Evolutionary conservation across 495 filamentous ascomycete species (phyloP).

Genomic region (Penicillium canariense): DNA sequence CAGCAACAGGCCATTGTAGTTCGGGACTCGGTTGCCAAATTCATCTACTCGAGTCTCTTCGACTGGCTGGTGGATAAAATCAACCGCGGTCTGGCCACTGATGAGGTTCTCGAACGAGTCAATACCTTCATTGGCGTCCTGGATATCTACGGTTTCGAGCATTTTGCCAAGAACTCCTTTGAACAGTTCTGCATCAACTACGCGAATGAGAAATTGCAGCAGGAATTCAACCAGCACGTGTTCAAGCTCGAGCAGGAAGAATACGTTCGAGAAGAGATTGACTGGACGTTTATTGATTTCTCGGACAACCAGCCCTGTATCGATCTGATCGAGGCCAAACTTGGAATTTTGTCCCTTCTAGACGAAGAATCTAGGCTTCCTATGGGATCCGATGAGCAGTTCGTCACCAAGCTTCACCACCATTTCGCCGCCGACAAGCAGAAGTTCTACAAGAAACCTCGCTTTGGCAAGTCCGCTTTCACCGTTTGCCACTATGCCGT

Average conservation of each 20-base stretch:
- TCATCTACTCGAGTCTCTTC: slow-evolving; percentile 96
- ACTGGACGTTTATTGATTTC: slow-evolving; percentile 99
- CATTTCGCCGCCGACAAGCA: slow-evolving; percentile 90
- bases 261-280: slow-evolving; percentile 93
- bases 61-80: slow-evolving; percentile 98
- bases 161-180: slow-evolving; percentile 99
- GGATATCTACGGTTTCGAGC: slow-evolving; percentile 99
- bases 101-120: slow-evolving; percentile 77
- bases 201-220: slow-evolving; percentile 98
- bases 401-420: slow-evolving; percentile 95
- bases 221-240: slow-evolving; percentile 99
- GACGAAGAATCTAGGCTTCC: slow-evolving; percentile 96
- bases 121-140: slow-evolving; percentile 97
- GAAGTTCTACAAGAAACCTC: slow-evolving; percentile 96
- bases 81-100: slow-evolving; percentile 85
- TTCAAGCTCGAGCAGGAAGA: slow-evolving; percentile 99
- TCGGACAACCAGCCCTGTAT: slow-evolving; percentile 99
- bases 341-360: slow-evolving; percentile 87
- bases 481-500: slow-evolving; percentile 99
- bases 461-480: slow-evolving; percentile 96
- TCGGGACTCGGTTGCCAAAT: slow-evolving; percentile 96
- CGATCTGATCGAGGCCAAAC: slow-evolving; percentile 94
- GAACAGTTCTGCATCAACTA: slow-evolving; percentile 99
- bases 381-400: slow-evolving; percentile 96
- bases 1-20: slow-evolving; percentile 94